Evolutionary conservation across 192 early-diverging fungal species (phyloP).

Genomic region (Backusella luteola): DNA sequence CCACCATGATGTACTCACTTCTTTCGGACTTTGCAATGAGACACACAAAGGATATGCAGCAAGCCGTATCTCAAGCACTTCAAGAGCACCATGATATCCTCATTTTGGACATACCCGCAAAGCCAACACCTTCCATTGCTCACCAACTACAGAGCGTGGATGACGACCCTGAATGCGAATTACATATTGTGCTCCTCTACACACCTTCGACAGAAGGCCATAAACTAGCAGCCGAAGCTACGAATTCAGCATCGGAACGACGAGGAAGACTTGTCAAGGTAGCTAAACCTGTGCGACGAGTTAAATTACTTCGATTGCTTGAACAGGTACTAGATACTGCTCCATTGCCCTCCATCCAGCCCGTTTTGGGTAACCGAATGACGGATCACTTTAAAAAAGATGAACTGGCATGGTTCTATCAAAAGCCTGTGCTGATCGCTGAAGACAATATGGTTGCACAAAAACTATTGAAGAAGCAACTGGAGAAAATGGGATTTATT

Average conservation of each 20-base stretch:
- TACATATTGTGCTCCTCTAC: constrained; percentile 29
- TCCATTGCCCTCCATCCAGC: constrained; percentile 18
- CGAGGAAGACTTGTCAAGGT: constrained; percentile 36
- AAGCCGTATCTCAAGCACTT: constrained; percentile 18
- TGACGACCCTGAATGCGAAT: constrained; percentile 25
- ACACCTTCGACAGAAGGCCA: constrained; percentile 27
- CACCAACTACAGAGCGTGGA: constrained; percentile 24
- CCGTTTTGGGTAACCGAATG: constrained; percentile 29
- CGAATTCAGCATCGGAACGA: constrained; percentile 14
- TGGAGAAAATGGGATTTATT: constrained; percentile 43
- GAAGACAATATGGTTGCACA: constrained; percentile 51
- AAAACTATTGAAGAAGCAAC: constrained; percentile 41
- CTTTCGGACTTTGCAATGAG: constrained; percentile 22
- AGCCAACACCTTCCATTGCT: constrained; percentile 11
- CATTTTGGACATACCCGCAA: constrained; percentile 24
- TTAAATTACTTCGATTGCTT: constrained; percentile 43
- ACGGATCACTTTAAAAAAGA: constrained; percentile 37
- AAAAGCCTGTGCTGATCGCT: constrained; percentile 46
- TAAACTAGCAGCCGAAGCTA: constrained; percentile 23
- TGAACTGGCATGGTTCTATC: constrained; percentile 35
- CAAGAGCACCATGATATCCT: constrained; percentile 23
- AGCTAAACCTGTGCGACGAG: constrained; percentile 40
- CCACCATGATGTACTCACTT: constrained; percentile 22
- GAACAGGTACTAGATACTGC: constrained; percentile 35
- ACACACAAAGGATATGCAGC: constrained; percentile 15